Evolutionary conservation across 1,284 basidiomycete genomes (phyloP), one percentile per base, ranked within the genome.

Genomic region (Phenoliferia sp.): DNA sequence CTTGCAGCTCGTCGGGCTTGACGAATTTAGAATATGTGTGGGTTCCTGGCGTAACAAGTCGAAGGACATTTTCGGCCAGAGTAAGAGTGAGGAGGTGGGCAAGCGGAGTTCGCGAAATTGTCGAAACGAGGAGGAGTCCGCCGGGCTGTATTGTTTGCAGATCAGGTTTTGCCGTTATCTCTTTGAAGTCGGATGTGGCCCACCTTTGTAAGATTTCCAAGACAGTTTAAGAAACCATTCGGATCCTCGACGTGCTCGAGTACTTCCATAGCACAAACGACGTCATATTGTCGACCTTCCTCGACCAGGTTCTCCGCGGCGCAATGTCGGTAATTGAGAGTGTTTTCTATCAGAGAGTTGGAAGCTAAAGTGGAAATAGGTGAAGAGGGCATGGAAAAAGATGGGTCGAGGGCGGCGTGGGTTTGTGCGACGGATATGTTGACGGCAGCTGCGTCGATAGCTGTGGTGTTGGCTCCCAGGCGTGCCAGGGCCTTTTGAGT

Each of bases 241-340:
- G 96, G 95, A 74, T 94, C 87, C 77, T 96, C 90, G 67, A 99
- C 96, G 77, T 99, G 96, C 81, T 99, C 96, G 55, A 99, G 78
- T 22, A 99, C 94, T 78, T 99, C 96, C 93, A 99, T 94, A 15
- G 93, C 90, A 78, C 93, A 96, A 19, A 99, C 94, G 9, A 95
- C 84, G 78, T 99, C 95, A 77, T 89, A 99, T 56, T 84, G 84
- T 34, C 84, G 76, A 28, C 80, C 80, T 29, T 84, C 76, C 16
- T 87, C 78, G 3, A 93, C 78, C 6, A 86, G 84, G 0, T 84
- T 83, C 77, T 98, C 95, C 0, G 90, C 93, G 0, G 90, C 84
- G 0, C 86, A 84, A 75, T 92, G 87, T n/a, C 86, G 79, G 79
- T 98, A 99, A 28, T 79, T 78, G 28, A 90, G 80, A 15, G 59